These are phyloP conservation scores for Pseudonitzschia pungens DNA, from an alignment of 108 stramenopile species.

Conservation along the genomic window DNA sequence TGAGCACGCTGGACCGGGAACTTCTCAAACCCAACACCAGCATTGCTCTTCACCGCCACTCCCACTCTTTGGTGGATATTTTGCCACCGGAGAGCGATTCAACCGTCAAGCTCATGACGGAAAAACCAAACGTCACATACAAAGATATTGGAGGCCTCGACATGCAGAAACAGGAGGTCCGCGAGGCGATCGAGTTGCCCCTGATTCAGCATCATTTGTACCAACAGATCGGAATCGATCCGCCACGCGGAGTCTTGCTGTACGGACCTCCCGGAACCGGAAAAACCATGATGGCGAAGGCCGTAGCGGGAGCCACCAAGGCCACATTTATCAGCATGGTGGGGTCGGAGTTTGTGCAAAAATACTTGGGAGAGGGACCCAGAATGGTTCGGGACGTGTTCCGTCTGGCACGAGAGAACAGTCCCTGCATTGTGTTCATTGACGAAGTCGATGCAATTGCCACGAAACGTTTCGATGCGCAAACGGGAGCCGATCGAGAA, in stretches of 20 bases:
- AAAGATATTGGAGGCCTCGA: conserved; percentile 99
- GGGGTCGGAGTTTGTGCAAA: conserved; percentile 99
- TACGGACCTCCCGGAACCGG: conserved; percentile 93
- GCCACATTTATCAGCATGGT: conserved; percentile 99
- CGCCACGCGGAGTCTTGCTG: conserved; percentile 97
- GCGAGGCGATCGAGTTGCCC: conserved; percentile 99
- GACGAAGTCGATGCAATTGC: conserved; percentile 99
- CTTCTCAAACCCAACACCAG: conserved; percentile 96
- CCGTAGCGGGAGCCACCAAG: conserved; percentile 97
- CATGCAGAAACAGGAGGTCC: conserved; percentile 97
- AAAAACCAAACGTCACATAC: conserved; percentile 98
- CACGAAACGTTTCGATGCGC: conserved; percentile 99
- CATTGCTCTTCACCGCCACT: conserved; percentile 97
- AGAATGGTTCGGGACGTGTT: conserved; percentile 99
- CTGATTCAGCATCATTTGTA: conserved; percentile 97
- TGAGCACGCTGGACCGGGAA: conserved; percentile 96
- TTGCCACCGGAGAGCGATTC: conserved; percentile 98
- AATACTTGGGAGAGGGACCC: conserved; percentile 99
- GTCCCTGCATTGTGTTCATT: conserved; percentile 98
- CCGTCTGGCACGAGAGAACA: conserved; percentile 97
- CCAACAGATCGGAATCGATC: conserved; percentile 99
- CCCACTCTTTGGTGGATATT: conserved; percentile 97
- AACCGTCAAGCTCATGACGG: conserved; percentile 98
- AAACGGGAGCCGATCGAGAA: conserved; percentile 98
- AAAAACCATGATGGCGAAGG: conserved; percentile 99